A percentile compares a stretch with the other conserved stretches of the same genome.
Conservation (phyloP, 2,329 filamentous ascomycete species). For the Colletotrichum eremochloae region DNA sequence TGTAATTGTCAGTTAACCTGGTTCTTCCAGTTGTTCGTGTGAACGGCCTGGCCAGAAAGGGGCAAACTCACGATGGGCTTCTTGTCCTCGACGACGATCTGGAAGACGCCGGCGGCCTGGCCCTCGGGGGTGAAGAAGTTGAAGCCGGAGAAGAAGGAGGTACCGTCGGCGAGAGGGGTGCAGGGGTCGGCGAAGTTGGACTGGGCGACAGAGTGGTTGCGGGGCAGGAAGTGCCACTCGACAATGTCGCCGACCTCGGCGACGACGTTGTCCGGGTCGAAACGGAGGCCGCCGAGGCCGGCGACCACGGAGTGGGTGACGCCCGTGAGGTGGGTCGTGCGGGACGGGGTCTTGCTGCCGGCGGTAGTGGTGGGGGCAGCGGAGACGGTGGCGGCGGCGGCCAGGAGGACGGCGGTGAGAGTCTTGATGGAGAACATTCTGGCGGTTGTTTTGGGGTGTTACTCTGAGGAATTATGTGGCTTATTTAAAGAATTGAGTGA, state of each 20-base stretch:
- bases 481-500: neutral
- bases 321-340: slow-evolving; percentile 53
- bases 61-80: slow-evolving; percentile 55
- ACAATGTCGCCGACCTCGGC: slow-evolving; percentile 64
- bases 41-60: slow-evolving; percentile 56
- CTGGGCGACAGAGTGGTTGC: slow-evolving; percentile 63
- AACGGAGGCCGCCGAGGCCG: slow-evolving; percentile 60
- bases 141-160: slow-evolving; percentile 63
- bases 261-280: slow-evolving; percentile 64
- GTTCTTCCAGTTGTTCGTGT: too few species aligned
- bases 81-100: slow-evolving; percentile 57
- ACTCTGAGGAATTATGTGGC: neutral
- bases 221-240: slow-evolving; percentile 68
- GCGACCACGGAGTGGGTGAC: slow-evolving; percentile 62
- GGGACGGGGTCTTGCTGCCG: slow-evolving; percentile 48
- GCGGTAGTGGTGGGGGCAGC: slow-evolving; percentile 52
- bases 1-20: neutral
- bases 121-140: slow-evolving; percentile 53
- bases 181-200: slow-evolving; percentile 60
- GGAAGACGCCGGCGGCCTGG: slow-evolving; percentile 59
- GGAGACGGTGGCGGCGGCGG: slow-evolving; percentile 45
- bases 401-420: slow-evolving; percentile 47
- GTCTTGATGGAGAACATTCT: slow-evolving; percentile 52
- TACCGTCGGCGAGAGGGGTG: slow-evolving; percentile 52
- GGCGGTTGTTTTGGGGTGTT: neutral